These are phyloP conservation scores for Setaria viridis DNA, from an alignment of 202 grass and related monocot genomes.

Conservation along the genomic window DNA sequence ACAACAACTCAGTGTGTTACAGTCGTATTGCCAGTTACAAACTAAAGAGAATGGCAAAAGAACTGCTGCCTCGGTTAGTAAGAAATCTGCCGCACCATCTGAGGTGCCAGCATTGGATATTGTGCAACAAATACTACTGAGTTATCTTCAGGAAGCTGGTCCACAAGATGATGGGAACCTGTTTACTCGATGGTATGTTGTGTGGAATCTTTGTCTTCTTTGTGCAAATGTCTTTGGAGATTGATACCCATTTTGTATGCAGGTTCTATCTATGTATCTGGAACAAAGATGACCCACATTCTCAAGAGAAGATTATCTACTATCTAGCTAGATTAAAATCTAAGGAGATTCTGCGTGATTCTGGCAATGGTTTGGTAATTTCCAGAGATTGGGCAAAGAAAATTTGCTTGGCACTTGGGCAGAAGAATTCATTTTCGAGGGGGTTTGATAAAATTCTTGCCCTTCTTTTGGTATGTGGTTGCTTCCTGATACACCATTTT, in stretches of 20 bases:
- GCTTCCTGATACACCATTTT: constrained; percentile 41
- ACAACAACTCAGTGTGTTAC: constrained; percentile 80
- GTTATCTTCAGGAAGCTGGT: constrained; percentile 85
- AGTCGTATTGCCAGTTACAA: constrained; percentile 75
- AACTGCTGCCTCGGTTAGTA: constrained; percentile 50
- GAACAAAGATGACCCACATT: constrained; percentile 89
- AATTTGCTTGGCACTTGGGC: constrained; percentile 90
- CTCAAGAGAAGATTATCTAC: constrained; percentile 82
- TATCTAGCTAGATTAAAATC: constrained; percentile 94
- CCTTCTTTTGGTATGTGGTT: constrained; percentile 86
- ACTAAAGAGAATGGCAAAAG: constrained; percentile 71
- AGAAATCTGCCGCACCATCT: constrained; percentile 54
- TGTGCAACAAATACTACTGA: constrained; percentile 90
- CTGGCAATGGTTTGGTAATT: constrained; percentile 66
- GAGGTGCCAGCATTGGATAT: constrained; percentile 60
- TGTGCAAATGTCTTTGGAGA: constrained; percentile 39
- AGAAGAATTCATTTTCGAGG: constrained; percentile 91
- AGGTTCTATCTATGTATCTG: constrained; percentile 98
- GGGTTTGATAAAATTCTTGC: constrained; percentile 97
- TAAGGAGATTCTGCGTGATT: constrained; percentile 90
- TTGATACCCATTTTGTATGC: constrained; percentile 46
- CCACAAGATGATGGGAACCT: constrained; percentile 85
- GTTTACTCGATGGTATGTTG: constrained; percentile 87
- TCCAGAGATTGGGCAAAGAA: constrained; percentile 93
- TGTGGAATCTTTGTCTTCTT: constrained; percentile 37